A percentile compares a stretch with the other conserved stretches of the same genome.
Evolutionary conservation across 2,329 filamentous ascomycete genomes (phyloP).

Genomic region (Apiospora arundinis): DNA sequence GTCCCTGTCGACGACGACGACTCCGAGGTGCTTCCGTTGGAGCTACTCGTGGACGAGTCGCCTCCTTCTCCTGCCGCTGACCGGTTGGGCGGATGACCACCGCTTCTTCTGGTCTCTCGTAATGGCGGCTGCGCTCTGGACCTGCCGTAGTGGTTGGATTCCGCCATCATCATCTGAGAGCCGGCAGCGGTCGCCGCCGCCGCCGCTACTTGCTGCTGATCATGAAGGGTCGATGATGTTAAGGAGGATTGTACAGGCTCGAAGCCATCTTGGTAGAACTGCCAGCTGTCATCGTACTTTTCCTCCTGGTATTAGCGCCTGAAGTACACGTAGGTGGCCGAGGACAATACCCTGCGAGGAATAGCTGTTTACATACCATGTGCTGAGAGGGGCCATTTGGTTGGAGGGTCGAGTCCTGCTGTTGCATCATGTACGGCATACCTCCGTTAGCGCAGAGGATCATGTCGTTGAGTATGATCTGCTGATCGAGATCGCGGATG

Average conservation of each 20-base stretch:
- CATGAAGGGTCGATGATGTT: no score
- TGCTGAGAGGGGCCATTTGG: background rate
- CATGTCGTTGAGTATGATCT: constrained; percentile 14
- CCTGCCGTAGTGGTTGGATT: background rate
- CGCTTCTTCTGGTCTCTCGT: background rate
- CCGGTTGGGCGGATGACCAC: background rate
- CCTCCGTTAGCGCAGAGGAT: background rate
- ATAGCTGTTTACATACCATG: background rate
- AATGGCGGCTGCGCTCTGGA: background rate
- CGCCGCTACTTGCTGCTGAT: no score
- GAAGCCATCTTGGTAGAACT: background rate
- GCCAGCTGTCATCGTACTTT: background rate
- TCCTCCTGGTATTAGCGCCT: no score
- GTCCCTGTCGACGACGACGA: background rate
- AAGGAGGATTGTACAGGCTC: no score
- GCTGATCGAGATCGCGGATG: background rate
- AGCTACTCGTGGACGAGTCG: no score
- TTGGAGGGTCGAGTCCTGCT: background rate
- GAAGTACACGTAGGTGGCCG: background rate
- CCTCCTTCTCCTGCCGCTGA: no score
- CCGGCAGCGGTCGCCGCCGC: background rate
- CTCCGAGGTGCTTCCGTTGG: no score
- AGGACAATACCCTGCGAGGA: no score
- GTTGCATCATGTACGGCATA: background rate
- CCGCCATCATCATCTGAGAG: background rate